Conservation (phyloP, 2,329 filamentous ascomycete genomes). For the Coleophoma crateriformis region DNA sequence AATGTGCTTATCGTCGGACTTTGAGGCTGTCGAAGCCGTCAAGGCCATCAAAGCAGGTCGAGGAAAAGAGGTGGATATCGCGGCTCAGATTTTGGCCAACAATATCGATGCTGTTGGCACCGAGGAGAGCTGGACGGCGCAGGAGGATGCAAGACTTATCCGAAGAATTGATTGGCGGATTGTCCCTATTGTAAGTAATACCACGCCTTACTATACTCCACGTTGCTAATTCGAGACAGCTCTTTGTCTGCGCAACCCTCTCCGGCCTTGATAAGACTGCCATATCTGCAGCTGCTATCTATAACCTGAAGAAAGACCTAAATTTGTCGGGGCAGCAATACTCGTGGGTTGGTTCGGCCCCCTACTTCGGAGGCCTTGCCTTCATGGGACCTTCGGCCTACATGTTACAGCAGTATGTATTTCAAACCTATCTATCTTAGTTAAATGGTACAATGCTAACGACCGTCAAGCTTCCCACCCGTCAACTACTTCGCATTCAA, state of each 20-base stretch:
- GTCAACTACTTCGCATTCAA: slow-evolving; percentile 11
- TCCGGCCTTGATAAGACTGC: slow-evolving; percentile 17
- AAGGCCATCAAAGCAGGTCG: slow-evolving; percentile 20
- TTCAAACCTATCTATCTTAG: not conserved
- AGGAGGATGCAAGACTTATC: slow-evolving; percentile 12
- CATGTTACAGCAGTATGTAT: slow-evolving; percentile 13
- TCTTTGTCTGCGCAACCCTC: slow-evolving; percentile 12
- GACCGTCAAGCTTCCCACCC: slow-evolving; percentile 8
- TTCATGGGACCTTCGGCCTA: slow-evolving; percentile 19
- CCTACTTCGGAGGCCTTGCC: slow-evolving; percentile 17
- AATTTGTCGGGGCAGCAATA: slow-evolving; percentile 20
- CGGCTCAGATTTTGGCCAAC: slow-evolving; percentile 20
- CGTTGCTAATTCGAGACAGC: not conserved
- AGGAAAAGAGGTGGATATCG: slow-evolving; percentile 20
- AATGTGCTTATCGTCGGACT: not conserved
- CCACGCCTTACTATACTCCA: too few species aligned
- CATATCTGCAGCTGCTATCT: slow-evolving; percentile 12
- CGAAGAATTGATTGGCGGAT: slow-evolving; percentile 6
- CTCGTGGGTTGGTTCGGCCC: slow-evolving; percentile 19
- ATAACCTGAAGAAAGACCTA: slow-evolving; percentile 12
- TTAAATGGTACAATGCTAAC: slow-evolving; percentile 5
- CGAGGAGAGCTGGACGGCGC: slow-evolving; percentile 6
- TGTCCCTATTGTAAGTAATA: slow-evolving; percentile 4
- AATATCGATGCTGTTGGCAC: slow-evolving; percentile 12
- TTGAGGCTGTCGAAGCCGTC: slow-evolving; percentile 11